These are phyloP conservation scores for Monilinia fructigena DNA, from an alignment of 2,329 filamentous ascomycete species.

Conservation along the genomic window DNA sequence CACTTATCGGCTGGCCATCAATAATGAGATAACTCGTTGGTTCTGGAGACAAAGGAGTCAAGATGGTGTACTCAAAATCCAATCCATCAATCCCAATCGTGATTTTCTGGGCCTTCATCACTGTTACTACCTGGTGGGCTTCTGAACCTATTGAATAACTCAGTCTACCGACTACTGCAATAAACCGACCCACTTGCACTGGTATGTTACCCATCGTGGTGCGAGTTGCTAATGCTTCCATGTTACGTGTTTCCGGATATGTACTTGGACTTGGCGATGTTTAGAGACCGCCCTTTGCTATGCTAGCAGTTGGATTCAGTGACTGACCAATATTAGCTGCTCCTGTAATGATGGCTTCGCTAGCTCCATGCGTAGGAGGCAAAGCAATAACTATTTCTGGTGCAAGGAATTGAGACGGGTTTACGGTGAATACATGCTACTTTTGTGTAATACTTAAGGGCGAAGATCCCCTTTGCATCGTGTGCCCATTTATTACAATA, in stretches of 20 bases:
- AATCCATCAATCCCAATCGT: constrained; percentile 32
- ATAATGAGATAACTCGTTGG: constrained; percentile 34
- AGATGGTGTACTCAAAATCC: constrained; percentile 33
- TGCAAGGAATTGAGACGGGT: constrained; percentile 34
- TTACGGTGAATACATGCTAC: constrained; percentile 35
- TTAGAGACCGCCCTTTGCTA: background rate
- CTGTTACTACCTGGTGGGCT: constrained; percentile 29
- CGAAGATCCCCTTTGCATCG: constrained; percentile 23
- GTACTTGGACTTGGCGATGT: background rate
- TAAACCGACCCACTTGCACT: constrained; percentile 27
- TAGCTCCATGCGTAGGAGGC: constrained; percentile 24
- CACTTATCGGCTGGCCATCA: constrained; percentile 18
- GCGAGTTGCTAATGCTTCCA: constrained; percentile 18
- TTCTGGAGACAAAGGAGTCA: background rate
- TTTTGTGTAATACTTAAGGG: constrained; percentile 29
- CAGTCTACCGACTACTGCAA: constrained; percentile 29
- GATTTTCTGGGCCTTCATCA: constrained; percentile 31
- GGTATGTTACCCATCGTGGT: constrained; percentile 32
- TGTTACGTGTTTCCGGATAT: background rate
- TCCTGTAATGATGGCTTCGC: background rate
- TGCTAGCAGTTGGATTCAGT: background rate
- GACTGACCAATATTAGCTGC: background rate
- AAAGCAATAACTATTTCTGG: constrained; percentile 30
- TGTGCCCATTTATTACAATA: constrained; percentile 33
- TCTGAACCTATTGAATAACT: constrained; percentile 29